Base-by-base conservation (phyloP, 2,329 filamentous ascomycete species). In the Malbranchea zuffiana region DNA sequence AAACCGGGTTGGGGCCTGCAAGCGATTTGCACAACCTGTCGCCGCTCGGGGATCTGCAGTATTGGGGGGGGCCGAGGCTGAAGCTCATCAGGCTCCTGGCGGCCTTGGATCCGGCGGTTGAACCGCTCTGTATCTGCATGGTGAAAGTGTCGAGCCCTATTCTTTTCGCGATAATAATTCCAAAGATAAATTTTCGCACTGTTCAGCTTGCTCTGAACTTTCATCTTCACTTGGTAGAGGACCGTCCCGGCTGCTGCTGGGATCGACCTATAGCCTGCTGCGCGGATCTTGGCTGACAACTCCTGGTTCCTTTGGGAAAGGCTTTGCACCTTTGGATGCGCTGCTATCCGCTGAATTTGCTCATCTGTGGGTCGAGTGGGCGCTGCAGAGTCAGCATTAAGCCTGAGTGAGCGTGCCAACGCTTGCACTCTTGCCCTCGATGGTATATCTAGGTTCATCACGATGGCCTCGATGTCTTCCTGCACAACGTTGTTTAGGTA, bases 401-500 rank as follows among this genome's bases (percentile, higher is more conserved):
- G 35, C 5, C 34, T 45, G 3, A 31, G 39, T 19, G 28, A 37
- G 13, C 34, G 25, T 3, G 45, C 15, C 36, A 45, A 40, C 26
- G 31, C 41, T 24, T 49, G 30, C 5, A 49, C 33, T 2, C 40
- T 29, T 37, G 48, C 21, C 30, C 49, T 50, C 15, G 25, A 50
- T 15, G 37, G 30, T n/a, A 37, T 34, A 12, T 34, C 25, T 23
- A 46, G 36, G 34, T 28, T 13, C 26, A 28, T 28, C 5, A 45
- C 49, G 12, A 32, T 37, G 11, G 42, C 43, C 12, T 40, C 40
- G 2, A 41, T 45, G 16, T 50, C 32, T 35, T 45, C 47, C 7
- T 43, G 35, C 5, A 50, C 40, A 12, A 45, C 31, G 27, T 44
- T 15, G 33, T 45, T 44, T 2, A 51, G 37, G 23, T 51, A 51